phyloP scores from a whole-genome alignment of 202 grass and related monocot species.

The Bolboschoenoplectus hybrid region DNA sequence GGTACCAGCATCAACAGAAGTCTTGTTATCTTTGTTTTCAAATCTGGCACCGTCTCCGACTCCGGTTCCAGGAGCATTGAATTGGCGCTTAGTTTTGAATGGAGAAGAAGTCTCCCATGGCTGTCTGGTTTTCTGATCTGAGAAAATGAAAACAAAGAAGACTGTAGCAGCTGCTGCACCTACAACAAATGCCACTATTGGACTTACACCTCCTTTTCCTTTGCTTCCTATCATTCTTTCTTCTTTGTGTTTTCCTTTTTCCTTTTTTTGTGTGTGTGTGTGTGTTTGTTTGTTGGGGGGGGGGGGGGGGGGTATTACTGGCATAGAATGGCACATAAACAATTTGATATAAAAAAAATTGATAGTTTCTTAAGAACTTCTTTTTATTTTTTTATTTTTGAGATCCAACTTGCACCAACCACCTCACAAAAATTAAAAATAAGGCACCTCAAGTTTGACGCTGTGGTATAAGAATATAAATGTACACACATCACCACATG shows the following conservation, averaged over 20 bases:
- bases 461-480: neutral
- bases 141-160: conserved; percentile 57
- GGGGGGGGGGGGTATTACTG: neutral
- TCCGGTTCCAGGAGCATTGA: conserved; percentile 3
- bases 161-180: conserved; percentile 56
- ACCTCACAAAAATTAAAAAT: neutral
- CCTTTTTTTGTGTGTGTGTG: neutral
- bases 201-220: conserved; percentile 32
- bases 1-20: conserved; percentile 6
- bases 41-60: neutral
- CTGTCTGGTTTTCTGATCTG: conserved; percentile 41
- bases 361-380: too few species aligned
- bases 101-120: conserved; percentile 20
- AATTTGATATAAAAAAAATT: neutral
- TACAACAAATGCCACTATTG: conserved; percentile 53
- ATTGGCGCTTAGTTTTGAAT: conserved; percentile 19
- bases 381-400: too few species aligned
- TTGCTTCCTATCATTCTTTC: conserved; percentile 13
- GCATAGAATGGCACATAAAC: neutral
- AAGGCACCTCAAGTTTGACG: neutral
- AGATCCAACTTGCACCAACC: neutral
- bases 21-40: conserved; percentile 28
- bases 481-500: neutral
- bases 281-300: too few species aligned
- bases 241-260: neutral